Conservation (phyloP, 164 flowering plant species). For the Dillenia suffruticosa region DNA sequence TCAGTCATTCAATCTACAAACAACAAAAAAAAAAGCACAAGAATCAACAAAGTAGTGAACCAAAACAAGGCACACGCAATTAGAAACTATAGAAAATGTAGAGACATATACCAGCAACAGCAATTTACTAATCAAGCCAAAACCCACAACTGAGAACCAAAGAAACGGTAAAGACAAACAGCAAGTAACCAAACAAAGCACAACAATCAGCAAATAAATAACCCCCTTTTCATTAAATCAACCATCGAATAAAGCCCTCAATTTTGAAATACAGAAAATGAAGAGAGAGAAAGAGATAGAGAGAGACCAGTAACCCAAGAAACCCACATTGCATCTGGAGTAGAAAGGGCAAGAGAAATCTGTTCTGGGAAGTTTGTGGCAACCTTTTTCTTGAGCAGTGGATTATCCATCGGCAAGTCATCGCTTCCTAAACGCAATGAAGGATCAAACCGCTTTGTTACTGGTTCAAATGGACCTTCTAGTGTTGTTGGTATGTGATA, state of each 20-base stretch:
- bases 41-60: no score
- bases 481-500: conserved; percentile 63
- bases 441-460: conserved; percentile 60
- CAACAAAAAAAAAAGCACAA: no score
- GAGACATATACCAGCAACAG: no score
- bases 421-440: conserved; percentile 68
- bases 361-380: conserved; percentile 69
- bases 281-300: background rate
- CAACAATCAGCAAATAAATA: no score
- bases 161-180: no score
- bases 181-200: no score
- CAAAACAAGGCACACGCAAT: no score
- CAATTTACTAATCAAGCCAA: background rate
- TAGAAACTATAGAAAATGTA: no score
- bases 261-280: background rate
- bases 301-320: conserved; percentile 88
- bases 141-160: background rate
- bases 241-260: no score
- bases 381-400: conserved; percentile 60
- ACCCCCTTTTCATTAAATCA: no score
- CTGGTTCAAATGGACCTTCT: conserved; percentile 81
- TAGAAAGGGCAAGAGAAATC: conserved; percentile 71
- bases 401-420: conserved; percentile 75
- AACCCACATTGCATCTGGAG: conserved; percentile 81
- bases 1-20: no score